phyloP scores from a whole-genome alignment of 768 basidiomycete species.

The Cystofilobasidium ferigula region DNA sequence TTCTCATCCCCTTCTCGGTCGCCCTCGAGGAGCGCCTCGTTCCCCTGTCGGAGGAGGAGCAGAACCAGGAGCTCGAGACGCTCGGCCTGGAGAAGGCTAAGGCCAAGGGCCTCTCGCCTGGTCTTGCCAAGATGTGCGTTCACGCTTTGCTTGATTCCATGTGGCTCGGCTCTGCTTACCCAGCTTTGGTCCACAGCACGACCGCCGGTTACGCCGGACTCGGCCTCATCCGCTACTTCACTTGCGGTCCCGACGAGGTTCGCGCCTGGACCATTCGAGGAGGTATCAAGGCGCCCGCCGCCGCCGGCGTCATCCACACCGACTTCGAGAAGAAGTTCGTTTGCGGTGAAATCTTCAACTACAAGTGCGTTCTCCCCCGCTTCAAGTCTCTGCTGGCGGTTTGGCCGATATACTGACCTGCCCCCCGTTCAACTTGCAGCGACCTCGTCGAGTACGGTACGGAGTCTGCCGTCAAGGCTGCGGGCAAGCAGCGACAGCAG shows the following conservation, averaged over 20 bases:
- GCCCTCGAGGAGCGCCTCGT: constrained; percentile 83
- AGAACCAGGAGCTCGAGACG: constrained; percentile 64
- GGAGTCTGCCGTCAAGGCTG: constrained; percentile 80
- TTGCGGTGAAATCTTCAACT: constrained; percentile 24
- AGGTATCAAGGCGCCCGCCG: constrained; percentile 89
- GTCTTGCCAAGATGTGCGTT: constrained; percentile 63
- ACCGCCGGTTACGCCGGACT: constrained; percentile 82
- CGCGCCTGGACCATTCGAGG: constrained; percentile 95
- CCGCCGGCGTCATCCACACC: constrained; percentile 75
- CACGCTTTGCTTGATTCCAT: neutral
- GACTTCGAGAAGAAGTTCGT: constrained; percentile 28
- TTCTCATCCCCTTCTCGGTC: constrained; percentile 92
- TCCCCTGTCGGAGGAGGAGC: constrained; percentile 50
- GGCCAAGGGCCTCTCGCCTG: constrained; percentile 44
- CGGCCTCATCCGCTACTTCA: constrained; percentile 90
- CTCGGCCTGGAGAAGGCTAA: constrained; percentile 46
- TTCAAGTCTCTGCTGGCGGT: neutral
- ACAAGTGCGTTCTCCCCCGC: neutral
- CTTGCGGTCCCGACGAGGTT: constrained; percentile 81
- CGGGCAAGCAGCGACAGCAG: constrained; percentile 87
- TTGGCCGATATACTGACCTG: constrained; percentile 56
- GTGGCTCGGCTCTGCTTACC: neutral
- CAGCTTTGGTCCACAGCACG: constrained; percentile 46
- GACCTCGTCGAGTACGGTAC: constrained; percentile 86
- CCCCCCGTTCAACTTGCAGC: constrained; percentile 48